These are phyloP conservation scores for Cyclostephanos invisitatus DNA, from an alignment of 108 stramenopile genomes.

Conservation along the genomic window DNA sequence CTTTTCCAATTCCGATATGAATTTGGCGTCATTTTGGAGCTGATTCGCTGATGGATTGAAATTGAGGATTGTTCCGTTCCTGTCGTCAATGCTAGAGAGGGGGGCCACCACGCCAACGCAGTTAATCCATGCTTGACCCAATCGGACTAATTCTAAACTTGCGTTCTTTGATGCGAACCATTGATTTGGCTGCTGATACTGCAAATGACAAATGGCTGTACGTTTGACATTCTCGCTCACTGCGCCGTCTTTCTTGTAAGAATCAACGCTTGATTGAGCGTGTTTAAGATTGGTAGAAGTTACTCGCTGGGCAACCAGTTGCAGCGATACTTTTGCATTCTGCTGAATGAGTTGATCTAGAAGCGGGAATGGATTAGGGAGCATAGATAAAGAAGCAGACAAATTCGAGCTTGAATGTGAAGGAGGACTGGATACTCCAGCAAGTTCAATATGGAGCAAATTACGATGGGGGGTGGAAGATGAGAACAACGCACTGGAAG, in stretches of 20 bases:
- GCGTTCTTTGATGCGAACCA: slow-evolving; percentile 51
- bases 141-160: slow-evolving; percentile 33
- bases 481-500: slow-evolving; percentile 22
- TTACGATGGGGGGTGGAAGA: slow-evolving; percentile 40
- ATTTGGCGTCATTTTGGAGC: slow-evolving; percentile 61
- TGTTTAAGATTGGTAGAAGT: not conserved
- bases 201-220: slow-evolving; percentile 62
- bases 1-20: slow-evolving; percentile 58
- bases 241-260: not conserved
- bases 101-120: slow-evolving; percentile 1
- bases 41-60: slow-evolving; percentile 58
- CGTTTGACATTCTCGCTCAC: slow-evolving; percentile 15
- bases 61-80: slow-evolving; percentile 41
- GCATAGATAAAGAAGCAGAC: slow-evolving; percentile 1
- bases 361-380: slow-evolving; percentile 8
- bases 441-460: slow-evolving; percentile 51
- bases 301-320: slow-evolving; percentile 60
- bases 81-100: slow-evolving; percentile 1
- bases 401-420: too few species aligned
- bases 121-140: slow-evolving; percentile 33
- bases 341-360: slow-evolving; percentile 49
- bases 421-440: too few species aligned
- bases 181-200: slow-evolving; percentile 37
- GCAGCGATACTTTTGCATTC: slow-evolving; percentile 55
- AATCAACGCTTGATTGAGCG: not conserved